A percentile compares a stretch with the other conserved stretches of the same genome.
Evolutionary conservation across 2,329 filamentous ascomycete species (phyloP).

Genomic region (Diaporthe capsici): DNA sequence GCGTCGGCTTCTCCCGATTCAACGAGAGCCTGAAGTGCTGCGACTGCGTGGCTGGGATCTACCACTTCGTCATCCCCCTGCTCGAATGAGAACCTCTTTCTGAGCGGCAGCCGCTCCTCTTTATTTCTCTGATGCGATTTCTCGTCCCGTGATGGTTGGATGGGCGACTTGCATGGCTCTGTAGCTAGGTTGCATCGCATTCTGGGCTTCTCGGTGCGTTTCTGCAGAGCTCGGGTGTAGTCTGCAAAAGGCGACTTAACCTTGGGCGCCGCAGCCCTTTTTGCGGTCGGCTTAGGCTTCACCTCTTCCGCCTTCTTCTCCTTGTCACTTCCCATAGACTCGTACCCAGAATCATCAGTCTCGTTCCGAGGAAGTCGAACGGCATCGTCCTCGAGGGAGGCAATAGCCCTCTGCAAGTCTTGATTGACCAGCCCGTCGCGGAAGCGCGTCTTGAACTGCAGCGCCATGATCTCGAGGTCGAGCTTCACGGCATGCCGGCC

Average conservation of each 20-base stretch:
- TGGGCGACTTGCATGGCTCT: background rate
- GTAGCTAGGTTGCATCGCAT: background rate
- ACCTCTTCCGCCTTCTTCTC: background rate
- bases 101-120: background rate
- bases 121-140: background rate
- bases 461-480: constrained; percentile 24
- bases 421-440: constrained; percentile 4
- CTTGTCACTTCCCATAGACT: background rate
- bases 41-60: background rate
- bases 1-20: background rate
- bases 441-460: constrained; percentile 18
- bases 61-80: background rate
- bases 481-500: constrained; percentile 18
- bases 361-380: background rate
- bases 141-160: background rate
- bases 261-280: background rate
- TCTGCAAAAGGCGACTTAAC: background rate
- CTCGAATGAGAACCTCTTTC: constrained; percentile 2
- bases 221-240: background rate
- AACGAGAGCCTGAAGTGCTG: background rate
- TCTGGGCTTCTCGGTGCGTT: background rate
- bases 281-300: background rate
- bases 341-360: background rate
- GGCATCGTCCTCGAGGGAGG: constrained; percentile 2
- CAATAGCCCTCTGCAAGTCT: background rate